Conservation (phyloP, 1,284 basidiomycete genomes). For the Rhodotorula sp. region DNA sequence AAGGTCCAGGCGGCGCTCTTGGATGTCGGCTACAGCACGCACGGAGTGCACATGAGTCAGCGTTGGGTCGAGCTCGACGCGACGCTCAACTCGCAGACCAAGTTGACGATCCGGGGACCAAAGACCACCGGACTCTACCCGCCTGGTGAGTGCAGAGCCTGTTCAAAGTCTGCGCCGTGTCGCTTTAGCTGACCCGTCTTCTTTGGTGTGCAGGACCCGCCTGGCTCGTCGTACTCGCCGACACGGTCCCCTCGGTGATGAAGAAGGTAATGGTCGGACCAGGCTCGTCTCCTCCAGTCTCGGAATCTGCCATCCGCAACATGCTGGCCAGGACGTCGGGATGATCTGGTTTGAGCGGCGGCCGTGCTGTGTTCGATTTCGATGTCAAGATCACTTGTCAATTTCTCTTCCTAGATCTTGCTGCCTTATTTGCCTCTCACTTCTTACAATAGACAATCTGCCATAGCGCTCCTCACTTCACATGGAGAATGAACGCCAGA, state of each 20-base stretch:
- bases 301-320: background rate
- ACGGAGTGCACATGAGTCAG: slow-evolving; percentile 22
- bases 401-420: too few species aligned
- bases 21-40: slow-evolving; percentile 60
- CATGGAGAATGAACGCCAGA: too few species aligned
- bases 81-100: slow-evolving; percentile 50
- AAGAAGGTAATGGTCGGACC: slow-evolving; percentile 66
- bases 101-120: slow-evolving; percentile 58
- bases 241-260: slow-evolving; percentile 67
- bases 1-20: slow-evolving; percentile 61
- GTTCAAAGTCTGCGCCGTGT: background rate
- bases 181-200: background rate
- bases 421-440: too few species aligned
- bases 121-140: slow-evolving; percentile 27
- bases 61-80: slow-evolving; percentile 62
- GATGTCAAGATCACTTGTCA: too few species aligned
- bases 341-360: background rate
- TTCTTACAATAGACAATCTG: too few species aligned
- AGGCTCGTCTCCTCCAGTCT: slow-evolving; percentile 4
- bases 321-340: slow-evolving; percentile 3
- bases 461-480: too few species aligned
- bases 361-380: too few species aligned
- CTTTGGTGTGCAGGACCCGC: slow-evolving; percentile 69
- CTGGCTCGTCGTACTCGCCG: slow-evolving; percentile 68
- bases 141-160: slow-evolving; percentile 5